Evolutionary conservation across 768 basidiomycete genomes (phyloP), one percentile per base, ranked within the genome.

Genomic region (Lactarius quietus): DNA sequence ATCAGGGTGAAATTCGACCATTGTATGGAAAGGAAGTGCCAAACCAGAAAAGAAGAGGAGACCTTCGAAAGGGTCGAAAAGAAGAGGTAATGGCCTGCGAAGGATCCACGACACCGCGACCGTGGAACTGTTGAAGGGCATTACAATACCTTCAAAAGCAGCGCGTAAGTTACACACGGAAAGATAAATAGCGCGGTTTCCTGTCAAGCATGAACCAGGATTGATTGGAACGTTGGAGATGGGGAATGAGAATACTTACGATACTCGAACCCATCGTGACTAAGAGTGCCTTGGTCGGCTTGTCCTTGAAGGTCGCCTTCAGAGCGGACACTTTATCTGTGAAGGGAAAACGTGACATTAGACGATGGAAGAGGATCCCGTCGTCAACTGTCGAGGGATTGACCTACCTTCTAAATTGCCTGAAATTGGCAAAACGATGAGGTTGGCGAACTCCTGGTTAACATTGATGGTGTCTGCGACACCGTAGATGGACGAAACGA

Each of bases 21-120:
- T 20, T 53, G 36, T 59, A 15, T 28, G 17, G 33, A 29, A 45
- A 18, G 45, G 20, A 2, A 23, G 38, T 14, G 10, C 33, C 67
- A 58, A 67, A 82, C 79, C 80, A 39, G 80, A 72, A 20, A 82
- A 74, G 73, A 83, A 83, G 41, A 83, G 72, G 7, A 95, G 79
- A 1, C 90, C 88, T 77, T 95, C 91, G 73, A 89, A 95, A 3
- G 93, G 90, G 74, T 96, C 94, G 72, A 96, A 95, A 39, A 95
- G 80, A 59, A 95, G 78, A 18, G 86, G 86, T 60, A 90, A 73
- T 9, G 91, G 89, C 72, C 93, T 94, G 61, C 86, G 86, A 58
- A 95, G 77, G 31, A 84, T 83, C 94, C 93, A 97, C 6, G 81
- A 92, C 7, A 95, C 78, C 9, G 81, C 81, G 35, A 92, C 83